These are phyloP conservation scores for Funneliformis geosporum DNA, from an alignment of 192 early-diverging fungal species.

Conservation along the genomic window DNA sequence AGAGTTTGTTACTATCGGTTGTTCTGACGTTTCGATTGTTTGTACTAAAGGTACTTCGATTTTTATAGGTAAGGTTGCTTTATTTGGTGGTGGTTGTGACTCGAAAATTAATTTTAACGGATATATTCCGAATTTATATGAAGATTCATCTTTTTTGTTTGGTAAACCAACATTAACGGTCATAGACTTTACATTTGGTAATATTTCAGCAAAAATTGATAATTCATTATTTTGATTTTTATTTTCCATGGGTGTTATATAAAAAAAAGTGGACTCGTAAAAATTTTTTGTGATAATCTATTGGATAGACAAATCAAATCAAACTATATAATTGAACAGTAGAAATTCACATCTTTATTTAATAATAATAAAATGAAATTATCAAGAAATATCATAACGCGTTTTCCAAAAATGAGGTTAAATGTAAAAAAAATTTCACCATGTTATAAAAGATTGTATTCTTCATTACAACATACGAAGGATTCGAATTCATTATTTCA, in stretches of 20 bases:
- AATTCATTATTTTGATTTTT: neutral
- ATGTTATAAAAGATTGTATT: neutral
- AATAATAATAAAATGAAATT: too few relatives aligned
- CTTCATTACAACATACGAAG: neutral
- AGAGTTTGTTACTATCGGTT: slow-evolving; percentile 15
- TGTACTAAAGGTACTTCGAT: slow-evolving; percentile 10
- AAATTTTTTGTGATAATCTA: too few relatives aligned
- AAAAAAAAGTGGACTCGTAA: too few relatives aligned
- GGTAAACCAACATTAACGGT: slow-evolving; percentile 10
- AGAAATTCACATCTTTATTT: too few relatives aligned
- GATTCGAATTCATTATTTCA: neutral
- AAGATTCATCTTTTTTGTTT: neutral
- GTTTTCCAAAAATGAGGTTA: too few relatives aligned
- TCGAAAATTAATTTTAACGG: slow-evolving; percentile 13
- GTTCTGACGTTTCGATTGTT: slow-evolving; percentile 24
- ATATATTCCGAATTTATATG: neutral
- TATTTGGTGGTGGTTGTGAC: slow-evolving; percentile 1
- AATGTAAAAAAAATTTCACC: neutral
- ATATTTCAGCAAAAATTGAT: slow-evolving; percentile 24
- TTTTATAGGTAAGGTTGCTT: neutral
- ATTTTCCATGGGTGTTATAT: neutral
- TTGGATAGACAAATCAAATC: too few relatives aligned
- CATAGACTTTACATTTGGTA: slow-evolving; percentile 22
- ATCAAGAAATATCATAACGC: too few relatives aligned
- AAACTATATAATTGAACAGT: too few relatives aligned